These are phyloP conservation scores for Arctostaphylos glauca DNA, from an alignment of 148 eudicot species.

Conservation along the genomic window DNA sequence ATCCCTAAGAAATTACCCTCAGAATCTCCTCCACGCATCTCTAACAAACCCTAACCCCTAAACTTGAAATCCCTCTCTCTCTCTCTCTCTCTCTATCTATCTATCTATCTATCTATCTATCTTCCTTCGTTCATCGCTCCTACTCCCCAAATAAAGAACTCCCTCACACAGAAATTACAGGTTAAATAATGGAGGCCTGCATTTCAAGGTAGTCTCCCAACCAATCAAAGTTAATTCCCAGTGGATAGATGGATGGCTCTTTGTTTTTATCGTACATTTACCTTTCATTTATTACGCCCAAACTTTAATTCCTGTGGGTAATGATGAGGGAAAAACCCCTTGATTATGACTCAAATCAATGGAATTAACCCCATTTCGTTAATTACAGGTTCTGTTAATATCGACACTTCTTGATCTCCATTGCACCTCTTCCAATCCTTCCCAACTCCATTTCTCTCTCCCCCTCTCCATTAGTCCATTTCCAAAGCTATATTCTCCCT, in stretches of 20 bases:
- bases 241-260: background rate
- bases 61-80: conserved; percentile 2
- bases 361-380: background rate
- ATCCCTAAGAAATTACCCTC: conserved; percentile 15
- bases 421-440: background rate
- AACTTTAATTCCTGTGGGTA: background rate
- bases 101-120: too few relatives aligned
- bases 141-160: conserved; percentile 7
- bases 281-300: background rate
- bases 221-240: conserved; percentile 16
- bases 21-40: conserved; percentile 21
- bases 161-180: conserved; percentile 15
- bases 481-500: conserved; percentile 14
- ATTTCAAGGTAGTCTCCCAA: conserved; percentile 9
- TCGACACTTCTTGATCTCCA: conserved; percentile 9
- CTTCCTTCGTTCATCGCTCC: background rate
- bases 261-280: background rate
- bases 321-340: conserved; percentile 1
- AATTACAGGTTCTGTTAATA: conserved; percentile 8
- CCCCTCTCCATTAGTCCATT: background rate
- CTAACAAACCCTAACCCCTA: conserved; percentile 17
- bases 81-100: too few relatives aligned
- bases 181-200: conserved; percentile 22
- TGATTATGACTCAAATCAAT: background rate
- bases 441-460: background rate